phyloP scores from a whole-genome alignment of 345 rosid genomes.

The Orychophragmus violaceus region DNA sequence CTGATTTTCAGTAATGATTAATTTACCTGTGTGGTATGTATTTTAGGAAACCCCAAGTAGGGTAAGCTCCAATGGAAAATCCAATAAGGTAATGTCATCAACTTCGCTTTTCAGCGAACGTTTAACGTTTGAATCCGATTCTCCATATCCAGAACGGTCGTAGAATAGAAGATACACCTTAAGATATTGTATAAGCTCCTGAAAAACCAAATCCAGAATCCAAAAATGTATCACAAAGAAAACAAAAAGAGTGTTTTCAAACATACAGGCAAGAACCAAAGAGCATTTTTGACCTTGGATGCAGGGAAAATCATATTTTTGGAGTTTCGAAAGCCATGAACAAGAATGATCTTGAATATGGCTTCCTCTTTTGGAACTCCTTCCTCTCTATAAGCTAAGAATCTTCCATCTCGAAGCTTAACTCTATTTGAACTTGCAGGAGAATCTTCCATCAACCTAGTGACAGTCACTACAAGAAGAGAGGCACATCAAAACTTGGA shows the following conservation, averaged over 20 bases:
- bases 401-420: not conserved
- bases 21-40: constrained; percentile 69
- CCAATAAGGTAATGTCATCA: constrained; percentile 62
- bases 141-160: constrained; percentile 90
- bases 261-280: not conserved
- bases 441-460: not conserved
- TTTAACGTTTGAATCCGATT: constrained; percentile 55
- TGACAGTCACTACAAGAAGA: not conserved
- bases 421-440: not conserved
- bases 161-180: constrained; percentile 56
- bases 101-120: constrained; percentile 66
- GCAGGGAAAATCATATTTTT: constrained; percentile 50
- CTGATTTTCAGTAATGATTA: not conserved
- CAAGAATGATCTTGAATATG: constrained; percentile 46
- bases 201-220: constrained; percentile 21
- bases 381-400: constrained; percentile 29
- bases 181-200: constrained; percentile 63
- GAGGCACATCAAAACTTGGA: no score
- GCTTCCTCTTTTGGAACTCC: constrained; percentile 56
- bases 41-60: constrained; percentile 78
- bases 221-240: not conserved
- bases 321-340: constrained; percentile 78
- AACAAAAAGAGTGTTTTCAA: not conserved
- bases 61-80: constrained; percentile 81
- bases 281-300: not conserved